Conservation (phyloP, 176 grass and related monocot genomes). For the Sorghum bicolor region DNA sequence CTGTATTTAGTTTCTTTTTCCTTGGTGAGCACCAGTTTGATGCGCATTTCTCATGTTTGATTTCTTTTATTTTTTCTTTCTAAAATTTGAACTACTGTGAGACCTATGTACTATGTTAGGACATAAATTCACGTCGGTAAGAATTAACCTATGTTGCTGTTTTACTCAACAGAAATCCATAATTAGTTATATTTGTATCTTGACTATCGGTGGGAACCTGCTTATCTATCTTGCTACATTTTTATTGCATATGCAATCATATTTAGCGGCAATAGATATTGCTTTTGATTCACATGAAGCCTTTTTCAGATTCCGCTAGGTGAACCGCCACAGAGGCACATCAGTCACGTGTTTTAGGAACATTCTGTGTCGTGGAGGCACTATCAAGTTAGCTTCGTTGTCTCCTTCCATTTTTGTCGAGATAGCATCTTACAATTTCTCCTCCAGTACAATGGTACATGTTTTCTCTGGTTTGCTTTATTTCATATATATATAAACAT, state of each 20-base stretch:
- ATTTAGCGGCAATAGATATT: not conserved
- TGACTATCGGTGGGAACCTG: not conserved
- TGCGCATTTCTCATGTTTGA: not conserved
- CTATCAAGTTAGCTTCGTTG: not conserved
- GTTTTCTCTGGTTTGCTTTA: not conserved
- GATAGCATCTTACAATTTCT: not conserved
- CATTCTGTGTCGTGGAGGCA: not conserved
- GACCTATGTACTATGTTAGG: not conserved
- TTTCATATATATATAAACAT: no score
- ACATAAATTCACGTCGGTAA: not conserved
- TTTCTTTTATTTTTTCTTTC: not conserved
- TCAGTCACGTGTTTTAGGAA: conserved; percentile 42
- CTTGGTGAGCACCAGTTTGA: not conserved
- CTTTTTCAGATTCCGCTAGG: conserved; percentile 42
- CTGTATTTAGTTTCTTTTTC: not conserved
- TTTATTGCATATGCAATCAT: not conserved
- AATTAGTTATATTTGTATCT: not conserved
- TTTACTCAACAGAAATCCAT: not conserved
- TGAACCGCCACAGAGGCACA: conserved; percentile 43
- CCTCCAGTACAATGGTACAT: not conserved
- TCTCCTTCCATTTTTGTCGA: not conserved
- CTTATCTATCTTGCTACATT: not conserved
- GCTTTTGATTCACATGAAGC: conserved; percentile 10
- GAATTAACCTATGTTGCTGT: not conserved
- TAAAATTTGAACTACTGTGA: not conserved